Evolutionary conservation across 1,284 basidiomycete genomes (phyloP), one percentile per base, ranked within the genome.

Genomic region (Gomphus bonarii): DNA sequence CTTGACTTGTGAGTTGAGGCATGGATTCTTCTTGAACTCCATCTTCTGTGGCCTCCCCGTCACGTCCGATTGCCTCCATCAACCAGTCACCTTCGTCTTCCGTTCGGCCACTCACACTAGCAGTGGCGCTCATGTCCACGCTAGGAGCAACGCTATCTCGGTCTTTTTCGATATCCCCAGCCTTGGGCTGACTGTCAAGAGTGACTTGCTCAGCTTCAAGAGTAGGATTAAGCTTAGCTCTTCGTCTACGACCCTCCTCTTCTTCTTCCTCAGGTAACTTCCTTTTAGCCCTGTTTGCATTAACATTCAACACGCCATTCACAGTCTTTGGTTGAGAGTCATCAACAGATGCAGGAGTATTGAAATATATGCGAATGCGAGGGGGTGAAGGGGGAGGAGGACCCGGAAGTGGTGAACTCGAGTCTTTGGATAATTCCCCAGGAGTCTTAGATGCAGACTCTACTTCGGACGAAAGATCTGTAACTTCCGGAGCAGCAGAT

Each of bases 341-440:
- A 73, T 88, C 87, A 64, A 82, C 76, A 63, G 84, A 80, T 59
- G 86, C 84, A 60, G 87, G 88, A 28, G 87, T 89, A 72, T 90
- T 88, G 75, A 91, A 91, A 74, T 91, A 91, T 60, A 91, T 87
- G 63, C 87, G 84, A 65, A 91, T 82, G 60, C 88, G 82, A 48
- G 61, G 61, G 1, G 62, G 60, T 28, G 57, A 58, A 3, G 85
- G 86, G 48, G 85, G 83, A 53, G 85, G 84, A 52, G 82, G 58
- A 44, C 49, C 47, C 16, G 50, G 48, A 47, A 57, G 58, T 53
- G 53, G 42, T 22, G 53, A 28, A 30, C 28, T 14, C 14, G 33
- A 38, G 14, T 30, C 40, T 44, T 54, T 54, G 14, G 31, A 6
- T 18, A 20, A 22, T 14, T 48, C 47, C 25, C 30, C 28, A 38